Evolutionary conservation across 345 rosid species (phyloP).

Genomic region (Draba incana): DNA sequence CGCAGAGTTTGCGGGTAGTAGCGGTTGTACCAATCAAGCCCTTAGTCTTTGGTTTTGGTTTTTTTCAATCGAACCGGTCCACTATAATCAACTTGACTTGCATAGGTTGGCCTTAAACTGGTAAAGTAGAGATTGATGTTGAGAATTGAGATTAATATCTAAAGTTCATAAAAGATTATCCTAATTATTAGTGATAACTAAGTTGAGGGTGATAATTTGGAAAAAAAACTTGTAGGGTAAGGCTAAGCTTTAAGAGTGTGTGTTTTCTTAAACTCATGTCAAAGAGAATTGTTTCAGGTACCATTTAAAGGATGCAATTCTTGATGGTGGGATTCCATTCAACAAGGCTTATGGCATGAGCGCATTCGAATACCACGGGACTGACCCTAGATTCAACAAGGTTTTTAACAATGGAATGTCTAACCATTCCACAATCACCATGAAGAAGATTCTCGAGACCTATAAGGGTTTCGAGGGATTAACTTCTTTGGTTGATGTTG

Average conservation of each 20-base stretch:
- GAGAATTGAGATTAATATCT: not conserved
- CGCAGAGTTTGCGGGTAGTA: no score
- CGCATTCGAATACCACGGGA: conserved; percentile 77
- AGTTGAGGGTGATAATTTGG: not conserved
- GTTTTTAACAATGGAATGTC: conserved; percentile 78
- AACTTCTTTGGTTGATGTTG: conserved; percentile 75
- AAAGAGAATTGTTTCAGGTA: conserved; percentile 50
- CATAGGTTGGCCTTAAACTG: no score
- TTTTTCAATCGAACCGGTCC: no score
- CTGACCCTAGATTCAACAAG: conserved; percentile 72
- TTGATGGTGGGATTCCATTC: conserved; percentile 81
- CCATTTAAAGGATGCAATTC: conserved; percentile 74
- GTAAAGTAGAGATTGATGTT: no score
- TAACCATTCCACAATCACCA: conserved; percentile 66
- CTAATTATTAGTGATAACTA: not conserved
- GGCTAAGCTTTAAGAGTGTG: not conserved
- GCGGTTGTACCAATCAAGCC: no score
- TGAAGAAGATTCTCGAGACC: conserved; percentile 73
- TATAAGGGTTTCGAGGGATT: conserved; percentile 78
- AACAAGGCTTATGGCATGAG: conserved; percentile 82
- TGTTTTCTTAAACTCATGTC: conserved; percentile 7
- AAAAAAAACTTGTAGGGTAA: not conserved
- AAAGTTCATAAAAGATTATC: not conserved
- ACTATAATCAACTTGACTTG: no score
- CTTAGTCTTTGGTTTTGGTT: no score